Base-by-base conservation (phyloP, 768 basidiomycete genomes). In the Clavulina sp. region DNA sequence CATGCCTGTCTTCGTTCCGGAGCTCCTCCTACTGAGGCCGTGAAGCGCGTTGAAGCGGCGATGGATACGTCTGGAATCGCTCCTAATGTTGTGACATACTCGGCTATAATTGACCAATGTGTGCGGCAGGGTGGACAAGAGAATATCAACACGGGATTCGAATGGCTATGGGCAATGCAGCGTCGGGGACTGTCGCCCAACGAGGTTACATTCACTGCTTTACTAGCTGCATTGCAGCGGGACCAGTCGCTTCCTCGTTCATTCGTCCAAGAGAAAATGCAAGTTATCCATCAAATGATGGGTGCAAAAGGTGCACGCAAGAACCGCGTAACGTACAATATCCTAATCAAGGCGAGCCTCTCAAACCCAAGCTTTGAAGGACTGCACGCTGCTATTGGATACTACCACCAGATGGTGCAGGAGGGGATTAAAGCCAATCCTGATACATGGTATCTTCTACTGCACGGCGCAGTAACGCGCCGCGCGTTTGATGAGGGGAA, bases 81-180 rank as follows among this genome's bases (percentile, higher is more conserved):
- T 56, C 78, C 87, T 24, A 89, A 81, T 54, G 75, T 79, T 4
- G 77, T 78, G 26, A 80, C 81, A 9, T 85, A 83, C 63, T 84
- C 75, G 9, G 72, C 84, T 19, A 80, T 96, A 56, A 83, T 97
- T 48, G 73, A 81, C 57, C 71, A 79, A 51, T 77, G 85, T 50
- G 69, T 89, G 59, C 71, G 72, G 56, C 69, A 75, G 54, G 70
- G 72, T 5, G 71, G 69, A 36, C 69, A 72, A 48, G 63, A 68
- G 29, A 72, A 75, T 49, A 63, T 95, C 29, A 29, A 64, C 3
- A 73, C 75, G 2, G 85, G 80, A 1, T 66, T 91, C 58, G 69
- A 74, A n/a, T 63, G 96, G 50, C 66, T 95, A 52, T 64, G 70
- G 50, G 72, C 70, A 60, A 89, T 96, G 84, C 89, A 88, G 63